A percentile compares a stretch with the other conserved stretches of the same genome.
Evolutionary conservation across 2,329 filamentous ascomycete species (phyloP).

Genomic region (Gliomastix tumulicola): DNA sequence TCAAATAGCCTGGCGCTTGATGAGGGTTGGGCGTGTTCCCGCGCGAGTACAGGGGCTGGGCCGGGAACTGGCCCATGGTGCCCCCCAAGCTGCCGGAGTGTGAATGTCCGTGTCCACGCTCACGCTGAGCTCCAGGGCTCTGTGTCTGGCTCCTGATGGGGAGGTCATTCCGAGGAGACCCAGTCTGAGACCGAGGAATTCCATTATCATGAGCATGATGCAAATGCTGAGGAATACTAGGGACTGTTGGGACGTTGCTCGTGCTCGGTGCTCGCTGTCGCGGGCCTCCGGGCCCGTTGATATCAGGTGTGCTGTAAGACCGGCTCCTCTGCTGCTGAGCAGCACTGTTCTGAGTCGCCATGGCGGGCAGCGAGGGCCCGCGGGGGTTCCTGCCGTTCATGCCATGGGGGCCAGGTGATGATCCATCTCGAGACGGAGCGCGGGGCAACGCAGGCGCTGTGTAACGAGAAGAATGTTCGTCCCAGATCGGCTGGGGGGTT

Average conservation of each 20-base stretch:
- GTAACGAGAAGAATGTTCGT: slow-evolving; percentile 63
- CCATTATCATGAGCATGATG: slow-evolving; percentile 52
- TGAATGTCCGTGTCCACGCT: slow-evolving; percentile 44
- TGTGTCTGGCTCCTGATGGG: slow-evolving; percentile 64
- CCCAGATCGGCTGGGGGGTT: slow-evolving; percentile 61
- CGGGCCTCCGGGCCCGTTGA: slow-evolving; percentile 61
- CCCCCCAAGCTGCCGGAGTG: slow-evolving; percentile 40
- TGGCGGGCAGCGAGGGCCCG: slow-evolving; percentile 72
- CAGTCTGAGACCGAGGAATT: slow-evolving; percentile 74
- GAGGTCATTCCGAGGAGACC: slow-evolving; percentile 65
- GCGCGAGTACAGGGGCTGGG: slow-evolving; percentile 44
- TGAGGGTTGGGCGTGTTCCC: slow-evolving; percentile 34
- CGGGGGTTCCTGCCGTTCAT: slow-evolving; percentile 59
- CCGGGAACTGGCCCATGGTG: slow-evolving; percentile 49
- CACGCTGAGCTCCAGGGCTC: slow-evolving; percentile 61
- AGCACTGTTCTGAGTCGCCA: slow-evolving; percentile 50
- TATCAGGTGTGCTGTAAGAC: slow-evolving; percentile 93
- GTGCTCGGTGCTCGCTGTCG: slow-evolving; percentile 47
- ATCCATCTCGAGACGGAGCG: slow-evolving; percentile 70
- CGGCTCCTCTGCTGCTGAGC: slow-evolving; percentile 68
- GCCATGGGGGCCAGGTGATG: slow-evolving; percentile 58
- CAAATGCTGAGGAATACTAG: slow-evolving; percentile 67
- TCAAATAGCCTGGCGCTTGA: slow-evolving; percentile 22
- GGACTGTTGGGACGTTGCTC: slow-evolving; percentile 60
- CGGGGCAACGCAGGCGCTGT: slow-evolving; percentile 83